Evolutionary conservation across 2,329 filamentous ascomycete species (phyloP).

Genomic region (Ambrosiella beaveri): DNA sequence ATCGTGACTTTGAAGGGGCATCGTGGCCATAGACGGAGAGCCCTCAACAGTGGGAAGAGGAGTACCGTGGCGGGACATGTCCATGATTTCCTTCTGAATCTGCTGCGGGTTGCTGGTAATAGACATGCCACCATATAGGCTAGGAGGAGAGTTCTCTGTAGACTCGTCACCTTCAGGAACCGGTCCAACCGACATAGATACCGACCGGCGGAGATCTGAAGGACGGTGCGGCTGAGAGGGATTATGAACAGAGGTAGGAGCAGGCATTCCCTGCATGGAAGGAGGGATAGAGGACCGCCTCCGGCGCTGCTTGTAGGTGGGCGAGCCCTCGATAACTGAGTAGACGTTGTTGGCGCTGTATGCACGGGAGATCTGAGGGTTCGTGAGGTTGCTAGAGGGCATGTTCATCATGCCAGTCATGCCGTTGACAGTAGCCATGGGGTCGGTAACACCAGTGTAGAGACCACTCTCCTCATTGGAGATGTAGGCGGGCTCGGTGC

Average conservation of each 20-base stretch:
- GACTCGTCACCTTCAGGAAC: constrained; percentile 66
- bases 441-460: constrained; percentile 87
- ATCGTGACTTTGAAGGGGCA: constrained; percentile 54
- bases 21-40: constrained; percentile 55
- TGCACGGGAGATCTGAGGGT: constrained; percentile 60
- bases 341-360: constrained; percentile 67
- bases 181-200: constrained; percentile 65
- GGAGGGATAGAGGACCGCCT: constrained; percentile 85
- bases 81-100: constrained; percentile 47
- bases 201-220: constrained; percentile 78
- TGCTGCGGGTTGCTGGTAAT: constrained; percentile 24
- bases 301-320: constrained; percentile 94
- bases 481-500: constrained; percentile 86
- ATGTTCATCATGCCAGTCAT: constrained; percentile 85
- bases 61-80: constrained; percentile 81
- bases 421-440: constrained; percentile 51
- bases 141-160: constrained; percentile 61
- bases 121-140: constrained; percentile 54
- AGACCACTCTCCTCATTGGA: constrained; percentile 94
- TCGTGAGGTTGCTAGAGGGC: constrained; percentile 60
- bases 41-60: constrained; percentile 72
- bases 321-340: constrained; percentile 91
- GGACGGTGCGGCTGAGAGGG: constrained; percentile 45
- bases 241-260: constrained; percentile 35
- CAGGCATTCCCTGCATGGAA: constrained; percentile 50